phyloP scores from a whole-genome alignment of 176 grass and related monocot species.

The Triticum timopheevii region DNA sequence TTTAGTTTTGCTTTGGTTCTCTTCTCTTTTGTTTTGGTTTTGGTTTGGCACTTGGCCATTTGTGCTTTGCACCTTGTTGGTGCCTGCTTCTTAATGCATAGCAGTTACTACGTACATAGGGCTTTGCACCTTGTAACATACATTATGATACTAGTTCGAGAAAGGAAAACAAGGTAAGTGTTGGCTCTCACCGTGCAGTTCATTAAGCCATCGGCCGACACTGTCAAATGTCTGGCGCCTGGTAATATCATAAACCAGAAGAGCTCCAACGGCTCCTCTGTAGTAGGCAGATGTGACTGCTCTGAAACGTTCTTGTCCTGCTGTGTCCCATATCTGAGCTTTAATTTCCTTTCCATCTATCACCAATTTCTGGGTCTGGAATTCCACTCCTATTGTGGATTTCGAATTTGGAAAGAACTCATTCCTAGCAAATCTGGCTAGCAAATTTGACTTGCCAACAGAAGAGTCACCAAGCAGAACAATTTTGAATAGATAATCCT shows the following conservation, averaged over 20 bases:
- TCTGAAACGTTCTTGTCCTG: slow-evolving; percentile 74
- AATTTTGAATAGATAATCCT: slow-evolving; percentile 73
- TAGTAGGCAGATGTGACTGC: slow-evolving; percentile 72
- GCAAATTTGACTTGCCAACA: slow-evolving; percentile 73
- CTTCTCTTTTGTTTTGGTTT: not conserved
- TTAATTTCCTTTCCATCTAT: slow-evolving; percentile 80
- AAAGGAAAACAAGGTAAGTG: not conserved
- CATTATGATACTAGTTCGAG: not conserved
- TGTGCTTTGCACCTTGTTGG: not conserved
- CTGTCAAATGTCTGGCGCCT: slow-evolving; percentile 69
- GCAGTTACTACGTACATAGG: no score
- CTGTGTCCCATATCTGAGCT: slow-evolving; percentile 81
- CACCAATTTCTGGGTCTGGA: slow-evolving; percentile 65
- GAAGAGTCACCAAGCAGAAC: slow-evolving; percentile 64
- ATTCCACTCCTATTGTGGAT: slow-evolving; percentile 71
- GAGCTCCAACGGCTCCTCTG: slow-evolving; percentile 65
- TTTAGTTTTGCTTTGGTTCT: not conserved
- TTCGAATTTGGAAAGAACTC: slow-evolving; percentile 70
- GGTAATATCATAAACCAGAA: slow-evolving; percentile 65
- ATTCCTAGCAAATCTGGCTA: slow-evolving; percentile 61
- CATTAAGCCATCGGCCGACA: slow-evolving; percentile 65
- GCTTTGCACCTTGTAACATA: no score
- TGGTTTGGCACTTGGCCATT: not conserved
- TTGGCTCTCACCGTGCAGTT: slow-evolving; percentile 50
- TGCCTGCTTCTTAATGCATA: no score